A percentile compares a stretch with the other conserved stretches of the same genome.
Evolutionary conservation across 2,329 filamentous ascomycete genomes (phyloP).

Genomic region (Diplodia seriata): DNA sequence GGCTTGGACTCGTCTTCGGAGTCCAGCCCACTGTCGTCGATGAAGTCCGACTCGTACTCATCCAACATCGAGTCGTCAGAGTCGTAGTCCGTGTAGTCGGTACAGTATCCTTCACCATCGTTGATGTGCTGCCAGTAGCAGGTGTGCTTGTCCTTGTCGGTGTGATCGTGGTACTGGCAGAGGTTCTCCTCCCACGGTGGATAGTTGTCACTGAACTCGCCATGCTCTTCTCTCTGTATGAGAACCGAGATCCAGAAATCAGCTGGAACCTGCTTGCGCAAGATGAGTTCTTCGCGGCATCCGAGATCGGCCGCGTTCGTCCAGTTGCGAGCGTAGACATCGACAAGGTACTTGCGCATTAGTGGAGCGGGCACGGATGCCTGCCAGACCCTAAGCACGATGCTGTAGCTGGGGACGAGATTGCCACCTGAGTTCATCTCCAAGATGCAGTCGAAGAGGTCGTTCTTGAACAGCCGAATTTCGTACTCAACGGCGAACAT

Average conservation of each 20-base stretch:
- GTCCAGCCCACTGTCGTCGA: neutral
- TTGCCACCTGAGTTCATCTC: neutral
- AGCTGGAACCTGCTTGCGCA: constrained; percentile 1
- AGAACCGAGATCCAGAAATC: constrained; percentile 13
- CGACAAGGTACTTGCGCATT: constrained; percentile 13
- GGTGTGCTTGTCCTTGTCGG: neutral
- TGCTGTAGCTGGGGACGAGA: constrained; percentile 17
- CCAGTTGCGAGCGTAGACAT: constrained; percentile 21
- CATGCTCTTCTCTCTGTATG: neutral
- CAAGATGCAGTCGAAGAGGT: constrained; percentile 23
- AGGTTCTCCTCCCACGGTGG: constrained; percentile 19
- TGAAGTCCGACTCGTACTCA: constrained; percentile 12
- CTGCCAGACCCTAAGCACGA: constrained; percentile 2
- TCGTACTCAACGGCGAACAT: constrained; percentile 20
- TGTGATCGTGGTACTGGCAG: constrained; percentile 20
- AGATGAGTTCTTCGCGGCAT: constrained; percentile 13
- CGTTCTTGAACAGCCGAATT: constrained; percentile 19
- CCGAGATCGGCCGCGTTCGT: neutral
- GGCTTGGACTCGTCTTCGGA: neutral
- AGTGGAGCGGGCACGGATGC: neutral
- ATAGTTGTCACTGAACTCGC: neutral
- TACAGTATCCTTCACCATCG: neutral
- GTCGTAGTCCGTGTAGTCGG: neutral
- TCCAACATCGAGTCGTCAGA: neutral
- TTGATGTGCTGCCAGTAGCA: constrained; percentile 25